A percentile compares a stretch with the other conserved stretches of the same genome.
Evolutionary conservation across 768 basidiomycete species (phyloP).

Genomic region (Tephrocybe rancida): DNA sequence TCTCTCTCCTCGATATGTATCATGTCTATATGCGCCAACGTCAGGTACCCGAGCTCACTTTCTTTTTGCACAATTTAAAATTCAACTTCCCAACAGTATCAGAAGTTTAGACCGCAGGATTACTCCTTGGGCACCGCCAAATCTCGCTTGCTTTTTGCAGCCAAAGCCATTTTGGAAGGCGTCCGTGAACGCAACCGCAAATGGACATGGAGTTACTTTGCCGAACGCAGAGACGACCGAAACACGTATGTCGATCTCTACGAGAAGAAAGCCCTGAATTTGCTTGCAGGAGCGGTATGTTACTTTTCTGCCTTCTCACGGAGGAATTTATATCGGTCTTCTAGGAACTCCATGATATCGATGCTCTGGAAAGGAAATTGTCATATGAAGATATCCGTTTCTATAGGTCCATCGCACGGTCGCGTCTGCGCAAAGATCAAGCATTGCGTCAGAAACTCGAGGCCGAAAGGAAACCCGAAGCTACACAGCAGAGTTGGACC

Average conservation of each 20-base stretch:
- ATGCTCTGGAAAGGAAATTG: slow-evolving; percentile 77
- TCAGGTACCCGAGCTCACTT: slow-evolving; percentile 51
- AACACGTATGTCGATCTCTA: slow-evolving; percentile 84
- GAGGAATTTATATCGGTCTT: background rate
- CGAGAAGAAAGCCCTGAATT: slow-evolving; percentile 66
- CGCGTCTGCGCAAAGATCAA: slow-evolving; percentile 83
- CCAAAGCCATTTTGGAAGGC: slow-evolving; percentile 75
- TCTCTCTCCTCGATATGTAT: slow-evolving; percentile 94
- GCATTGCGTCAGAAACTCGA: slow-evolving; percentile 71
- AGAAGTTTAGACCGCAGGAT: slow-evolving; percentile 73
- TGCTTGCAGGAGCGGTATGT: slow-evolving; percentile 58
- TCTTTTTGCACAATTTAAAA: background rate
- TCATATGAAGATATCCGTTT: slow-evolving; percentile 95
- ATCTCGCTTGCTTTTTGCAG: slow-evolving; percentile 79
- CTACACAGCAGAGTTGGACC: slow-evolving; percentile 57
- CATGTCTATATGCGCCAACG: slow-evolving; percentile 89
- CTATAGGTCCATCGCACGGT: slow-evolving; percentile 93
- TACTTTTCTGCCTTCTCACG: background rate
- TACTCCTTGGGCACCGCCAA: slow-evolving; percentile 60
- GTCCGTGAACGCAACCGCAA: slow-evolving; percentile 80
- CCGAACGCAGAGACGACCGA: slow-evolving; percentile 85
- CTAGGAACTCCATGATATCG: slow-evolving; percentile 57
- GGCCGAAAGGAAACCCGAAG: slow-evolving; percentile 58
- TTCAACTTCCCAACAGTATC: slow-evolving; percentile 60
- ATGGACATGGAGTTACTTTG: slow-evolving; percentile 94